Conservation (phyloP, 2,329 filamentous ascomycete genomes). For the Cryphonectria japonica region DNA sequence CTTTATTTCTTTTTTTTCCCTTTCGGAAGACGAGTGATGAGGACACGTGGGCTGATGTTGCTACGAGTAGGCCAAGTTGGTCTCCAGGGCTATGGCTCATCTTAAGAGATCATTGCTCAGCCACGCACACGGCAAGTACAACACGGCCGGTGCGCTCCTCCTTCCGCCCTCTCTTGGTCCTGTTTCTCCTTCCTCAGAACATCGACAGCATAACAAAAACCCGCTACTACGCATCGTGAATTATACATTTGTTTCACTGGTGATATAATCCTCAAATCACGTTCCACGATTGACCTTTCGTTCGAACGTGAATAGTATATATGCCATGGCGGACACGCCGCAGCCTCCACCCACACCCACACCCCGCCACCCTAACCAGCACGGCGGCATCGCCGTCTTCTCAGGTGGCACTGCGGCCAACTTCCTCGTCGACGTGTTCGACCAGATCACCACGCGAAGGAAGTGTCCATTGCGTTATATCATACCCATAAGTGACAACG, state of each 20-base stretch:
- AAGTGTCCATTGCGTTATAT: conserved; percentile 76
- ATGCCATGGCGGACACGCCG: conserved; percentile 14
- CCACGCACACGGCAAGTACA: conserved; percentile 1
- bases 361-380: conserved; percentile 14
- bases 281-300: neutral
- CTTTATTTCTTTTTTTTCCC: too few species aligned
- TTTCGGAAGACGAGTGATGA: conserved; percentile 30
- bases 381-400: conserved; percentile 75
- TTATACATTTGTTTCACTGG: neutral
- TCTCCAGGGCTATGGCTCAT: neutral
- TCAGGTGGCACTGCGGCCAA: conserved; percentile 95
- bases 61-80: neutral
- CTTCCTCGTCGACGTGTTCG: conserved; percentile 89
- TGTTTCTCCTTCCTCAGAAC: neutral
- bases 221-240: neutral
- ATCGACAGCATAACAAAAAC: neutral
- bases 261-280: neutral
- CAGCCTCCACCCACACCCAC: conserved; percentile 23
- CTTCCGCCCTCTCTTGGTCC: neutral
- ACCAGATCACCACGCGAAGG: conserved; percentile 64
- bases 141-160: neutral
- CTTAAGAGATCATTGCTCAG: conserved; percentile 2
- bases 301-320: neutral
- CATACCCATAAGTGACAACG: conserved; percentile 95
- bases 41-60: conserved; percentile 32